phyloP scores from a whole-genome alignment of 805 yeast genomes.

The Groenewaldozyma tartarivorans region DNA sequence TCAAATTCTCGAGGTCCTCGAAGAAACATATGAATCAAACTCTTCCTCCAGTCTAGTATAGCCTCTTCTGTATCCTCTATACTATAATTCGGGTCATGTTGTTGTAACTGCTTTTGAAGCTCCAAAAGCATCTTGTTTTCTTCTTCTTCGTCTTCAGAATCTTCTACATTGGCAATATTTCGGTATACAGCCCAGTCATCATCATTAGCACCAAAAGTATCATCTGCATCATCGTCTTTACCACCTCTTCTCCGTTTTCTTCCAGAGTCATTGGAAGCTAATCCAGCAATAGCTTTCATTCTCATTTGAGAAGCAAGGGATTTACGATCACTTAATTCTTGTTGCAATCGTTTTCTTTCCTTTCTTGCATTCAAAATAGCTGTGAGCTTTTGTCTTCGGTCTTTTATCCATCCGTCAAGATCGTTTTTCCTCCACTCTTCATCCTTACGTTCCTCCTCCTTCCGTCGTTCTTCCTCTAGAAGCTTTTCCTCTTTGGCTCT shows the following conservation, averaged over 20 bases:
- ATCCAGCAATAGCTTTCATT: constrained; percentile 81
- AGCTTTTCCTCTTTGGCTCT: constrained; percentile 73
- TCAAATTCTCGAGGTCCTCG: constrained; percentile 87
- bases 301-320: constrained; percentile 86
- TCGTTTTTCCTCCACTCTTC: constrained; percentile 69
- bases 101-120: constrained; percentile 67
- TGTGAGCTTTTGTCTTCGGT: constrained; percentile 53
- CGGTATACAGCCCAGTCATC: constrained; percentile 92
- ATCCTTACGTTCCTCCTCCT: constrained; percentile 56
- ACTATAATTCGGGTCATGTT: constrained; percentile 77
- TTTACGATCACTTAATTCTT: constrained; percentile 77
- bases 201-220: constrained; percentile 90
- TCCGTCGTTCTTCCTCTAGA: constrained; percentile 49
- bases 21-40: constrained; percentile 69
- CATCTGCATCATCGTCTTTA: constrained; percentile 81
- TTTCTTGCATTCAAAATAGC: constrained; percentile 50
- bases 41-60: constrained; percentile 75
- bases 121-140: constrained; percentile 33
- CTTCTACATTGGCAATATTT: constrained; percentile 65
- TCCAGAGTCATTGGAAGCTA: constrained; percentile 54
- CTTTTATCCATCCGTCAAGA: constrained; percentile 68
- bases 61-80: constrained; percentile 67
- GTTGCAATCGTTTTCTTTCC: constrained; percentile 60
- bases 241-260: constrained; percentile 19
- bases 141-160: constrained; percentile 73